These are phyloP conservation scores for Populus davidiana DNA, from an alignment of 345 rosid genomes.

Conservation along the genomic window DNA sequence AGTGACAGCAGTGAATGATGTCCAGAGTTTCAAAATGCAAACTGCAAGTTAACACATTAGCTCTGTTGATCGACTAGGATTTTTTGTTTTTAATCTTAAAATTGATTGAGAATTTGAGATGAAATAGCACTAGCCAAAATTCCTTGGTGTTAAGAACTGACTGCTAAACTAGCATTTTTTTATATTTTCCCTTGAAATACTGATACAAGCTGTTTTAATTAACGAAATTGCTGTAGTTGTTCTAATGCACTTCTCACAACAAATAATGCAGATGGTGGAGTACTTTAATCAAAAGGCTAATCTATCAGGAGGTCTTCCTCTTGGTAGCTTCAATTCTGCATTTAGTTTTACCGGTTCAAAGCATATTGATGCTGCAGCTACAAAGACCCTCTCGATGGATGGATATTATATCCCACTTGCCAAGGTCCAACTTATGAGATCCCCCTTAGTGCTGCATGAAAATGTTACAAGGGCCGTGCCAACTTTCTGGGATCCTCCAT, in stretches of 20 bases:
- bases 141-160: neutral
- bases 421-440: conserved; percentile 46
- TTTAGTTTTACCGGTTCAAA: conserved; percentile 63
- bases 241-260: neutral
- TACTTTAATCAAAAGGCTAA: conserved; percentile 51
- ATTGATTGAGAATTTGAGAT: neutral
- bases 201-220: neutral
- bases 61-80: neutral
- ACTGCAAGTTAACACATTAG: neutral
- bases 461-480: conserved; percentile 53
- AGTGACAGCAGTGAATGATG: too few relatives aligned
- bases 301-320: conserved; percentile 45
- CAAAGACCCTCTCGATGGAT: conserved; percentile 60
- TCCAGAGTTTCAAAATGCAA: neutral
- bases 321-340: conserved; percentile 64
- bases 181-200: neutral
- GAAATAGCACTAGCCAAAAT: neutral
- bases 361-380: conserved; percentile 51
- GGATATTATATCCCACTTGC: conserved; percentile 62
- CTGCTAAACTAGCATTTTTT: neutral
- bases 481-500: conserved; percentile 55
- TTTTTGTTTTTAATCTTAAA: neutral
- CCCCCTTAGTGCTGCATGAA: conserved; percentile 42
- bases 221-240: neutral
- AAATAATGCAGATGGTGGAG: conserved; percentile 56